Evolutionary conservation across 2,329 filamentous ascomycete genomes (phyloP), one percentile per base, ranked within the genome.

Genomic region (Ceratocystis smalleyi): DNA sequence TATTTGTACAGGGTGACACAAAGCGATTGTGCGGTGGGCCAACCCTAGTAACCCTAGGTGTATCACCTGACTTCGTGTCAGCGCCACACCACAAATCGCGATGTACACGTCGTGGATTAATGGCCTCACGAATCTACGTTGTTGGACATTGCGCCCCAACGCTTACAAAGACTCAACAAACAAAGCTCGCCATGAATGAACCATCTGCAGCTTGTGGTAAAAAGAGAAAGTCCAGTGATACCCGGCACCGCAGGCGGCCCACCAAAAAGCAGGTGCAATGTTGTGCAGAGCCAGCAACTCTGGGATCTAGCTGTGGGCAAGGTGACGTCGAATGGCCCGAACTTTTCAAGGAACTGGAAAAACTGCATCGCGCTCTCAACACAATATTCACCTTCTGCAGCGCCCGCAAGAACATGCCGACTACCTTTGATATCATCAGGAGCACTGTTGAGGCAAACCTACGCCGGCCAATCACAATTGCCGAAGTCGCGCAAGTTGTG

Each of bases 351-450:
- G 77, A 79, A 51, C 79, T 97, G 7, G 84, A 87, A 30, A 85
- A 86, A 72, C 88, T 86, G 0, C 88, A 97, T 72, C 83, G 85
- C 67, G 92, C 94, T 1, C 76, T 99, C 66, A 99, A 96, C 70
- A 76, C 97, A 1, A 90, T 97, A 0, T 96, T 90, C 70, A 97
- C 94, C 0, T 97, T 99, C 72, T 95, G 90, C 76, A 94, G 86
- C 72, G 92, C 92, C 0, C 85, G 94, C 57, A 96, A 95, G 72
- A 89, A 97, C 70, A 80, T 97, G 32, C 85, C 89, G 0, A 97
- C 94, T 0, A 96, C 92, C 0, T 90, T 96, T 69, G 88, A 94
- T 17, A 96, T 87, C 5, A 88, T 99, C 59, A 90, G 86, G 69
- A 82, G 84, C 7, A 83, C 92, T 0, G 92, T 97, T 0, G 90